Evolutionary conservation across 306 rosid genomes (phyloP).

Genomic region (Gillenia trifoliata): DNA sequence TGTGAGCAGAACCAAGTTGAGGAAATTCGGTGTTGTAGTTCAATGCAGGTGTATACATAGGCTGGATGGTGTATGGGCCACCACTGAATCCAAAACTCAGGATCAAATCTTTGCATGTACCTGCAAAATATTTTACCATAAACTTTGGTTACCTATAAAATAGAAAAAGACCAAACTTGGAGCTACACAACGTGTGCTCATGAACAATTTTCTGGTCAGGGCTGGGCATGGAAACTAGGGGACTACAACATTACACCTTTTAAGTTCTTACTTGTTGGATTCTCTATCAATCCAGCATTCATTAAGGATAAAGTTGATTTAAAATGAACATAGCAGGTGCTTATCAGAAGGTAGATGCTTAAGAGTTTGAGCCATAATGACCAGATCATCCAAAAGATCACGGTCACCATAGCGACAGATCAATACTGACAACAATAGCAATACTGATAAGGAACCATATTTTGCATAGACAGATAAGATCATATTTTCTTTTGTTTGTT

Average conservation of each 20-base stretch:
- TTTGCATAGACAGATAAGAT: neutral
- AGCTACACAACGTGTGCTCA: neutral
- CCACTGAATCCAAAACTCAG: constrained; percentile 95
- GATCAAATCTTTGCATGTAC: constrained; percentile 96
- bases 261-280: neutral
- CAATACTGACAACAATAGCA: neutral
- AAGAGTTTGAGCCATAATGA: neutral
- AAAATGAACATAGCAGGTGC: neutral
- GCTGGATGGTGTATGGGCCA: constrained; percentile 80
- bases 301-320: neutral
- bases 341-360: neutral
- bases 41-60: constrained; percentile 80
- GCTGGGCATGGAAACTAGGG: neutral
- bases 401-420: neutral
- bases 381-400: neutral
- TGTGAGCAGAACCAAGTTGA: constrained; percentile 81
- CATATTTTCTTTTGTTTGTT: neutral
- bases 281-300: neutral
- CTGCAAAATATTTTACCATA: constrained; percentile 35
- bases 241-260: neutral
- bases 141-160: neutral
- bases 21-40: constrained; percentile 96
- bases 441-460: neutral
- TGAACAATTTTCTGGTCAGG: neutral
- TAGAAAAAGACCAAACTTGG: neutral